Conservation (phyloP, 2,329 filamentous ascomycete species). For the Proliferodiscus dingleyae region DNA sequence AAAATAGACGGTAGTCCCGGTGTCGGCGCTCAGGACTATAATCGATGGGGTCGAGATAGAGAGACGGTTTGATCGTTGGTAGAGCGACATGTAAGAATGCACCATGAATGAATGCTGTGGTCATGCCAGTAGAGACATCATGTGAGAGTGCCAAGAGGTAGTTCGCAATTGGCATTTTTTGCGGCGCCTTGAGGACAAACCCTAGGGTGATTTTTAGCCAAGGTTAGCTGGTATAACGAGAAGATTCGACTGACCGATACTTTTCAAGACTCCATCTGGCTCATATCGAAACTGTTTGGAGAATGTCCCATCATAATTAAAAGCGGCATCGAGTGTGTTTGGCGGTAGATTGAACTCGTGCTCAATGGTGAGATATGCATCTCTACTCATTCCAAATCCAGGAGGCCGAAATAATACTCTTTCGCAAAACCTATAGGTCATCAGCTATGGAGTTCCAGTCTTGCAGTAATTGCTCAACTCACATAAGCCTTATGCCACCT, state of each 20-base stretch:
- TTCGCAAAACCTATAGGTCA: not conserved
- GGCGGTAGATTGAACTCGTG: not conserved
- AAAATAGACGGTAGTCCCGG: not conserved
- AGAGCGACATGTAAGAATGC: not conserved
- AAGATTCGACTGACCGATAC: not conserved
- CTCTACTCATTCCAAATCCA: slow-evolving; percentile 4
- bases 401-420: slow-evolving; percentile 1
- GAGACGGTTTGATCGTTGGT: not conserved
- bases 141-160: slow-evolving; percentile 1
- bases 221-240: not conserved
- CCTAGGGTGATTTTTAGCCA: not conserved
- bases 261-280: not conserved
- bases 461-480: not conserved
- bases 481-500: not conserved
- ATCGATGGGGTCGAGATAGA: not conserved
- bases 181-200: slow-evolving; percentile 1
- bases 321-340: not conserved
- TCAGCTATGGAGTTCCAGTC: not conserved
- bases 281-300: not conserved
- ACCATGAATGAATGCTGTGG: slow-evolving; percentile 5
- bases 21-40: not conserved
- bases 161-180: slow-evolving; percentile 6
- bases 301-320: slow-evolving; percentile 1
- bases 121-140: not conserved
- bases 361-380: slow-evolving; percentile 1